Conservation (phyloP, 352 stramenopile species). For the Aphanomyces invadans region DNA sequence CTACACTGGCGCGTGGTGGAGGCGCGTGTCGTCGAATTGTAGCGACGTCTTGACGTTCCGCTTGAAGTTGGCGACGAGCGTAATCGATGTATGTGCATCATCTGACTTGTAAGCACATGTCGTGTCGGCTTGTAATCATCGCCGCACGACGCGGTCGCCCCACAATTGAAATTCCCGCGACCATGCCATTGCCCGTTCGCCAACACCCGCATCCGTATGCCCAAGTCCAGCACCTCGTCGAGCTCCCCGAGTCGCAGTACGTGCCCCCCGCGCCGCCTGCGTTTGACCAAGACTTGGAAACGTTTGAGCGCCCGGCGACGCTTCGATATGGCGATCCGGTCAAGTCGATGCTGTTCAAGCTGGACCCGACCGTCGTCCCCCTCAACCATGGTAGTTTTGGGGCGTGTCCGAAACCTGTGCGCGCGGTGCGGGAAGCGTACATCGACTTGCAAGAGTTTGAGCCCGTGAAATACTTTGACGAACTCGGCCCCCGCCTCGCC, state of each 20-base stretch:
- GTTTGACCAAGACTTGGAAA: constrained; percentile 11
- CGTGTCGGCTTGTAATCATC: neutral
- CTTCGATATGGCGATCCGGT: neutral
- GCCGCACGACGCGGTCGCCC: neutral
- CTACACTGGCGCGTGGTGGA: too few relatives aligned
- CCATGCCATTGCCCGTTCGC: constrained; percentile 7
- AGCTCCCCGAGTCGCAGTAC: neutral
- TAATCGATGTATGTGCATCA: neutral
- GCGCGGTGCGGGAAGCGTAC: constrained; percentile 6
- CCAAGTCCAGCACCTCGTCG: neutral
- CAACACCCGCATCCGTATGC: constrained; percentile 3
- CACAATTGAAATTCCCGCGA: neutral
- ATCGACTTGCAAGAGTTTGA: constrained; percentile 12
- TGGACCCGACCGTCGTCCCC: constrained; percentile 7
- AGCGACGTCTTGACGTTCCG: too few relatives aligned
- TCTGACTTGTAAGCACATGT: too few relatives aligned
- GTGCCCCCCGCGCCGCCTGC: neutral
- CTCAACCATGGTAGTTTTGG: constrained; percentile 23
- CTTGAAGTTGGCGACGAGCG: neutral
- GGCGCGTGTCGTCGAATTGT: too few relatives aligned
- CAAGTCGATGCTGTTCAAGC: constrained; percentile 9
- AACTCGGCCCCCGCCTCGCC: neutral
- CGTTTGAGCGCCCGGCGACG: neutral
- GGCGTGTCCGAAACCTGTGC: constrained; percentile 13
- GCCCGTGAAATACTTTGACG: constrained; percentile 14